Evolutionary conservation across 495 filamentous ascomycete species (phyloP), one percentile per base, ranked within the genome.

Genomic region (Sabuloglossum arenarium): DNA sequence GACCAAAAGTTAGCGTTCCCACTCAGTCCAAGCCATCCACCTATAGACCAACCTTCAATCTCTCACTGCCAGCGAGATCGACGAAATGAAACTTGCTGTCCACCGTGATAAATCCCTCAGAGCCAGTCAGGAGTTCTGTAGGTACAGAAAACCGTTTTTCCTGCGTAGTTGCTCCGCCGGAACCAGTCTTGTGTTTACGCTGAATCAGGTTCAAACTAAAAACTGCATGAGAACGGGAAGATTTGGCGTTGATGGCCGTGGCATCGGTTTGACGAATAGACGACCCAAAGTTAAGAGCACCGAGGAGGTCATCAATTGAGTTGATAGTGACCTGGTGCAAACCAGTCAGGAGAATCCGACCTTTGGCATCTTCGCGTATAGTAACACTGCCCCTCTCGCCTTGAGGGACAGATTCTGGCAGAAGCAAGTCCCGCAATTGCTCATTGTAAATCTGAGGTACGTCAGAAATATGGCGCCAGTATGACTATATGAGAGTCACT

Each of bases 61-160:
- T 78, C 70, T 99, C 91, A 65, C 93, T 97, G 59, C 91, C 91
- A 53, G 91, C 91, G 64, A 99, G 71, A 82, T 99, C 91, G 49
- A 99, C 91, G 61, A 99, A 99, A 64, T 99, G 89, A 58, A 99
- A 77, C 66, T 99, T 99, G 78, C 93, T 97, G 65, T 97, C 93
- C 21, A 94, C 81, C 6, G 85, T 96, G 14, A 99, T 74, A 56
- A 79, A 79, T 25, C 79, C 79, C 47, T 86, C 82, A 30, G 68
- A 70, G 25, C 78, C 79, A 16, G 79, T 78, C 72, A 88, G 76
- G 28, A 81, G 79, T 63, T 97, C 91, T 21, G 91, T 66, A 0
- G 91, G 91, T 61, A 93, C 80, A 0, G 91, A 98, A 63, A 88
- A 79, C 59, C 91, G 81, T 73, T 93, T 96, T 61, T 96, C 88